phyloP scores from a whole-genome alignment of 495 filamentous ascomycete genomes.

The Aspergillus sclerotioniger region DNA sequence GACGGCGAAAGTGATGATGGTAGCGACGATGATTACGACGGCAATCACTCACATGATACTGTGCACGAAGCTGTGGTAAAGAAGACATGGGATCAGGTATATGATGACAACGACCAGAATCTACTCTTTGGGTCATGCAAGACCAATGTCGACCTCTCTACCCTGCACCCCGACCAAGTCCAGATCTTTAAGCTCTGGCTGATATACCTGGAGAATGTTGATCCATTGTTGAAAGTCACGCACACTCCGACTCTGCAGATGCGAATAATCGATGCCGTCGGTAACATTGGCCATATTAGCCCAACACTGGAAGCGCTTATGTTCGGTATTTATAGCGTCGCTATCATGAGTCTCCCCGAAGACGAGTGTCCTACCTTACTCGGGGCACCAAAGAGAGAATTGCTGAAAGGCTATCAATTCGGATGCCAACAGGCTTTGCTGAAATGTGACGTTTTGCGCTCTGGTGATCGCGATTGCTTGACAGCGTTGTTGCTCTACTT shows the following conservation, averaged over 20 bases:
- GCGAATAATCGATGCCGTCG: constrained; percentile 39
- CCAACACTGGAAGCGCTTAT: constrained; percentile 41
- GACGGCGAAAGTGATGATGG: neutral
- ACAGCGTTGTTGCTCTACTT: constrained; percentile 61
- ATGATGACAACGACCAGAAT: constrained; percentile 34
- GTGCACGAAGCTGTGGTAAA: constrained; percentile 34
- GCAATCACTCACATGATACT: constrained; percentile 27
- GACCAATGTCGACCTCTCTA: constrained; percentile 41
- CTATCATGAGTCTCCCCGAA: constrained; percentile 41
- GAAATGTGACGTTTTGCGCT: constrained; percentile 44
- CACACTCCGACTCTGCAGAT: constrained; percentile 51
- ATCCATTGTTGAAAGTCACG: constrained; percentile 53
- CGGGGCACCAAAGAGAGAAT: constrained; percentile 40
- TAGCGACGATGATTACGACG: constrained; percentile 25
- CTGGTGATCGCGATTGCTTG: constrained; percentile 52
- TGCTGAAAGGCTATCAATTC: constrained; percentile 48
- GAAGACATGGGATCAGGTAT: constrained; percentile 44
- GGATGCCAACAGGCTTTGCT: constrained; percentile 56
- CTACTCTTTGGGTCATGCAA: constrained; percentile 49
- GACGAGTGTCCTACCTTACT: constrained; percentile 45
- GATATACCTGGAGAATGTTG: constrained; percentile 49
- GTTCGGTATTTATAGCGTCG: constrained; percentile 57
- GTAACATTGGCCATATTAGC: constrained; percentile 19
- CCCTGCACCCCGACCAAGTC: constrained; percentile 44
- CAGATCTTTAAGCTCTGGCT: constrained; percentile 50